Evolutionary conservation across 805 yeast genomes (phyloP).

Genomic region (Yarrowia sp.): DNA sequence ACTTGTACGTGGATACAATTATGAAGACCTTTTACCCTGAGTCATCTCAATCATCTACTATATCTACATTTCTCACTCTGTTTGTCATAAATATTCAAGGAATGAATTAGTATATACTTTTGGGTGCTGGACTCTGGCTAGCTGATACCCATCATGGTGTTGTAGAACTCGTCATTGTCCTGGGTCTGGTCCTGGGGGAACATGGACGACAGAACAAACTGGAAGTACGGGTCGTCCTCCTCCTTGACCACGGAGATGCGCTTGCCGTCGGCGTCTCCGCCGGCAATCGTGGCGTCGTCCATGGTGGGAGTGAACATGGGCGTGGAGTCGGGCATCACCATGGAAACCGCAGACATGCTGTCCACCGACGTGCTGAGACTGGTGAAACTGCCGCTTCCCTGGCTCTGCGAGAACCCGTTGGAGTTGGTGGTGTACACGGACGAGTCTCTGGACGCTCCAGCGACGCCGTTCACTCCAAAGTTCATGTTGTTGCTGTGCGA

Average conservation of each 20-base stretch:
- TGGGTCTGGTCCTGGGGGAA: slow-evolving; percentile 22
- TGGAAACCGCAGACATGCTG: slow-evolving; percentile 31
- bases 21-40: too few species aligned
- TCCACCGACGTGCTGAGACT: slow-evolving; percentile 36
- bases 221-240: slow-evolving; percentile 34
- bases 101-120: slow-evolving; percentile 30
- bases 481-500: neutral
- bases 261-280: slow-evolving; percentile 4
- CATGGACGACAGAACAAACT: slow-evolving; percentile 35
- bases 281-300: slow-evolving; percentile 12
- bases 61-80: too few species aligned
- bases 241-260: slow-evolving; percentile 22
- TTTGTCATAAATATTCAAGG: slow-evolving; percentile 10
- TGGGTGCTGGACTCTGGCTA: slow-evolving; percentile 32
- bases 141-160: slow-evolving; percentile 36
- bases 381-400: slow-evolving; percentile 32
- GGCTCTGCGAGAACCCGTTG: slow-evolving; percentile 29
- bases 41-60: too few species aligned
- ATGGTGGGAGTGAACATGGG: slow-evolving; percentile 6
- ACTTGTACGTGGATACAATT: too few species aligned
- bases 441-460: slow-evolving; percentile 13
- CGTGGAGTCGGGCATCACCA: slow-evolving; percentile 24
- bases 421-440: slow-evolving; percentile 26
- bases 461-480: neutral
- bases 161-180: slow-evolving; percentile 36